Percentiles rank a stretch among this genome's conserved stretches.
phyloP scores from a whole-genome alignment of 257 asterid species.

The Solanum corneliomulleri region DNA sequence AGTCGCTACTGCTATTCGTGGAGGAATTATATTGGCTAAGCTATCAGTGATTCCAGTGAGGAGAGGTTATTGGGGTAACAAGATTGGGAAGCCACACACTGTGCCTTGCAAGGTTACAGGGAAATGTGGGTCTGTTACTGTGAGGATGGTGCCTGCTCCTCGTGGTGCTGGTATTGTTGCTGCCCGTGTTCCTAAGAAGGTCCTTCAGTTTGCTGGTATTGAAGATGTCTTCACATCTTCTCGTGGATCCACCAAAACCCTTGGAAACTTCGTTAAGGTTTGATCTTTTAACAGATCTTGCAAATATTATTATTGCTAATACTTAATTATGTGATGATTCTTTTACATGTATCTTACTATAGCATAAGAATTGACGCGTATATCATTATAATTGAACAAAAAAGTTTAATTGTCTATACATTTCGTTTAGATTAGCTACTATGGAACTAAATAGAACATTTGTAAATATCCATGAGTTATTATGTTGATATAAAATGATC shows the following conservation, averaged over 20 bases:
- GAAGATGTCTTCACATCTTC: slow-evolving; percentile 82
- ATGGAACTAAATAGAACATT: not conserved
- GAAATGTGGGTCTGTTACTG: slow-evolving; percentile 83
- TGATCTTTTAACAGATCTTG: not conserved
- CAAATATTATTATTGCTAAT: not conserved
- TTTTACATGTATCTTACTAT: not conserved
- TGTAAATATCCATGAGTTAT: not conserved
- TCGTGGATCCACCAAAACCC: slow-evolving; percentile 87
- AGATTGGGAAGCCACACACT: slow-evolving; percentile 79
- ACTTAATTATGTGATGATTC: not conserved
- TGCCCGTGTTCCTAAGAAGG: slow-evolving; percentile 85
- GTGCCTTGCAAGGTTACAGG: slow-evolving; percentile 94
- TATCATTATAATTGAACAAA: not conserved
- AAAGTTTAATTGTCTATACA: not conserved
- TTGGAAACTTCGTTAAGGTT: slow-evolving; percentile 87
- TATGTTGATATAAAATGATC: too few species aligned
- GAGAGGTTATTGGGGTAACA: slow-evolving; percentile 92
- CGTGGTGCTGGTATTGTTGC: slow-evolving; percentile 89
- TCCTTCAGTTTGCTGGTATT: slow-evolving; percentile 85
- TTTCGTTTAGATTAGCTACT: not conserved
- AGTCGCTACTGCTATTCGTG: slow-evolving; percentile 88
- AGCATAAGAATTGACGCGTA: not conserved
- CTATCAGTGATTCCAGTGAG: slow-evolving; percentile 69
- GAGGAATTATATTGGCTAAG: slow-evolving; percentile 73
- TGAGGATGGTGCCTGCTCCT: slow-evolving; percentile 90